Evolutionary conservation across 225 moss, liverwort and hornwort species (phyloP).

Genomic region (Polytrichum commune): DNA sequence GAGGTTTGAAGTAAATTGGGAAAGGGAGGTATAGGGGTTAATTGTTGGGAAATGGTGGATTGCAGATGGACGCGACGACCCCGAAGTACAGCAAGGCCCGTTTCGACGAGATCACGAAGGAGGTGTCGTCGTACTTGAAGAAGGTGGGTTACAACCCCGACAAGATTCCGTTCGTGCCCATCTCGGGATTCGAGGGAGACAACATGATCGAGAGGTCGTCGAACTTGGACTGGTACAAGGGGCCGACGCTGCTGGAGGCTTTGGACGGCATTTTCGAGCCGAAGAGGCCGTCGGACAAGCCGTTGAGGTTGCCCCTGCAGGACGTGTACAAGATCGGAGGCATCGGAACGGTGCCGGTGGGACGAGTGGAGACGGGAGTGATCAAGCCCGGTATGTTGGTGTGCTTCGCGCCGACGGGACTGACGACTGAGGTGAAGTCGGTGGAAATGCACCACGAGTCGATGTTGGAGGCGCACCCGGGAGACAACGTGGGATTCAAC

Average conservation of each 20-base stretch:
- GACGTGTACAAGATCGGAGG: constrained; percentile 38
- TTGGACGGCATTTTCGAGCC: constrained; percentile 20
- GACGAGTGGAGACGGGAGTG: constrained; percentile 28
- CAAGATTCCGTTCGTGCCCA: constrained; percentile 31
- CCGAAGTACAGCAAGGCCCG: constrained; percentile 49
- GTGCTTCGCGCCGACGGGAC: constrained; percentile 25
- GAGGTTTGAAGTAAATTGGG: too few species aligned
- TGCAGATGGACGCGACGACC: constrained; percentile 77
- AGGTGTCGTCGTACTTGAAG: constrained; percentile 29
- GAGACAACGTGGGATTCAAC: constrained; percentile 34
- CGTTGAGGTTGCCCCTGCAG: constrained; percentile 21
- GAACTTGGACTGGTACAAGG: constrained; percentile 35
- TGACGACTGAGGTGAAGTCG: constrained; percentile 33
- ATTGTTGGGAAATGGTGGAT: not conserved
- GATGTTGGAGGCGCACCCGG: constrained; percentile 25
- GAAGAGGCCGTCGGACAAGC: constrained; percentile 31
- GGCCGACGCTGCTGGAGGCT: constrained; percentile 21
- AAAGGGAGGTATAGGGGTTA: too few species aligned
- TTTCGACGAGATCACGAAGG: constrained; percentile 31
- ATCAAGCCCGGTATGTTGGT: constrained; percentile 34
- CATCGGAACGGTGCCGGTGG: constrained; percentile 31
- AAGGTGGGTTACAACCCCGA: constrained; percentile 34
- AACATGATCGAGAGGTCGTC: constrained; percentile 36
- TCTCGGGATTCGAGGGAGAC: constrained; percentile 32
- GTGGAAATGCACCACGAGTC: constrained; percentile 42